Evolutionary conservation across 352 stramenopile genomes (phyloP), one percentile per base, ranked within the genome.

Genomic region (Bremia lactucae): DNA sequence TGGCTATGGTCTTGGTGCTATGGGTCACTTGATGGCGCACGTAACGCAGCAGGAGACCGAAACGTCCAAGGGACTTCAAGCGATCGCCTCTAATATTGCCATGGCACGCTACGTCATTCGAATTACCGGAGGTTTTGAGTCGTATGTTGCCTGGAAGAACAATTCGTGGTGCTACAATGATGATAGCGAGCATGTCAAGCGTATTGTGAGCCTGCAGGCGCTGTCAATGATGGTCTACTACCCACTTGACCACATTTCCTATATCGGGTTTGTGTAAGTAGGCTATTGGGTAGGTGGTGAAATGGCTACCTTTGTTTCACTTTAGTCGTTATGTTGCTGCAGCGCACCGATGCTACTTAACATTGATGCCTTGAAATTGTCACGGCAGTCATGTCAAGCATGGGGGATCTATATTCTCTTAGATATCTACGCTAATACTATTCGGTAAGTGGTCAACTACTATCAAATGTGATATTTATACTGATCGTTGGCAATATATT

Each of bases 201-300:
- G 55, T 13, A 34, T 91, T 31, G 79, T 88, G 33, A 68, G 51
- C 31, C 43, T 84, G 4, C 73, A 91, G 47, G 65, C 72, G 42
- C 68, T 84, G 52, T 86, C 75, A 14, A 91, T 91, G 79, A 49
- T 91, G 25, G 49, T 82, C 6, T 91, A 91, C 60, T 86, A 91
- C 59, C 79, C 79, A n/a, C 55, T 91, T 26, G 76, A 91, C 46
- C 76, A 91, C 54, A 55, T 84, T 23, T 86, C 79, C 36, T 91
- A 87, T 49, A 48, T 91, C 22, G 76, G 79, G 3, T 91, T 83
- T 56, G 73, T 91, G 78, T 90, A 49, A 44, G 73, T 57, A 2
- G 10, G 14, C 16, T 33, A 24, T 33, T 23, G 4, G n/a, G 19
- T 25, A 18, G 4, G 28, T 28, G 10, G 10, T 28, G 24, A 28